Evolutionary conservation across 192 early-diverging fungal genomes (phyloP).

Genomic region (Umbelopsis vinacea): DNA sequence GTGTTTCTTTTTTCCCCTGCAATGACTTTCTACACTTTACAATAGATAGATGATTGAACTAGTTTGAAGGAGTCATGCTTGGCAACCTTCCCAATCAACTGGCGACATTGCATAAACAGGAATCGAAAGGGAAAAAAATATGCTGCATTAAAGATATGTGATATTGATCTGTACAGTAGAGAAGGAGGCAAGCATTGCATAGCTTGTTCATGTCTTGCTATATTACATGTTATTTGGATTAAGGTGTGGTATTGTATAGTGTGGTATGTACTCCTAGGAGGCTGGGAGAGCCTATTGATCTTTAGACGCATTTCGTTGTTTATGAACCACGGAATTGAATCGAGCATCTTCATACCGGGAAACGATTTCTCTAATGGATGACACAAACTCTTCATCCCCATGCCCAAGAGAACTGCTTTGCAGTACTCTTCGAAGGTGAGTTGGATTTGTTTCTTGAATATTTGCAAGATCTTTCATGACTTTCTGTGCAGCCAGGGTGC

Average conservation of each 20-base stretch:
- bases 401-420: slow-evolving; percentile 7
- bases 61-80: too few species aligned
- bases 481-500: slow-evolving; percentile 11
- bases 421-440: slow-evolving; percentile 13
- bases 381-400: background rate
- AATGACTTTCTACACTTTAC: too few species aligned
- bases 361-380: background rate
- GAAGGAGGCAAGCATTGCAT: background rate
- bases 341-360: background rate
- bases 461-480: slow-evolving; percentile 10
- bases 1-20: too few species aligned
- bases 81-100: too few species aligned
- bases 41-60: too few species aligned
- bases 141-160: background rate
- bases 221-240: too few species aligned
- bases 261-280: too few species aligned
- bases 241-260: background rate
- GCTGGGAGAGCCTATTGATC: background rate
- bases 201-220: background rate
- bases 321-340: background rate
- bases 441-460: slow-evolving; percentile 10
- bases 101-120: too few species aligned
- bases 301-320: background rate
- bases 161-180: background rate
- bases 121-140: too few species aligned